A percentile compares a stretch with the other conserved stretches of the same genome.
These are phyloP conservation scores for Suhomyces kilbournensis DNA, from an alignment of 805 yeast species.

Conservation along the genomic window DNA sequence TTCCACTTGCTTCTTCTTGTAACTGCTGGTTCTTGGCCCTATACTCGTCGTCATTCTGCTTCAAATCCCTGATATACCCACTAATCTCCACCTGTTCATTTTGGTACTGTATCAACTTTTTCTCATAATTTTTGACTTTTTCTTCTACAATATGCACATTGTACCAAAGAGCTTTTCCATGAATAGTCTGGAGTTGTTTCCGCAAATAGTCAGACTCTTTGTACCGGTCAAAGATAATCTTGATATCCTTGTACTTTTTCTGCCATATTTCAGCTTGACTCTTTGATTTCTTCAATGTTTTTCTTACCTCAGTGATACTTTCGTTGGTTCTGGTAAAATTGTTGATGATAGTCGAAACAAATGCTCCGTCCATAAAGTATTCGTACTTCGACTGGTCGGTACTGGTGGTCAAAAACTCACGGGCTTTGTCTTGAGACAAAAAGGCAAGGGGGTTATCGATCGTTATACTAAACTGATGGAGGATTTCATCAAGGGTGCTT, in stretches of 20 bases:
- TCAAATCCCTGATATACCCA: constrained; percentile 2
- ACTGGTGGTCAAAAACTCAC: constrained; percentile 79
- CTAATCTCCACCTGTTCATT: neutral
- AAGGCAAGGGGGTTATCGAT: constrained; percentile 91
- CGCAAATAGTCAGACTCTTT: constrained; percentile 34
- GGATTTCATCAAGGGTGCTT: constrained; percentile 61
- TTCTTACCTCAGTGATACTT: constrained; percentile 28
- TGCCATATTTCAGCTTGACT: constrained; percentile 23
- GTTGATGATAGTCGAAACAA: constrained; percentile 61
- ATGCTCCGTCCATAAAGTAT: constrained; percentile 78
- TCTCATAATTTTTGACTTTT: constrained; percentile 16
- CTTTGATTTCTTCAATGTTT: constrained; percentile 24
- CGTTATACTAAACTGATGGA: constrained; percentile 69
- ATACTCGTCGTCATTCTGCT: constrained; percentile 7
- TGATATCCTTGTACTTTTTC: constrained; percentile 27
- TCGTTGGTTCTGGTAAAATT: constrained; percentile 41
- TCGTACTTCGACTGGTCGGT: constrained; percentile 69
- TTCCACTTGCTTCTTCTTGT: neutral
- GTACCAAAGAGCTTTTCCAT: constrained; percentile 43
- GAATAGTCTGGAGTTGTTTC: constrained; percentile 28
- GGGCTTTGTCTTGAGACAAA: constrained; percentile 89
- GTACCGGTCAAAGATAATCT: constrained; percentile 30
- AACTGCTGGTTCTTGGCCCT: constrained; percentile 16
- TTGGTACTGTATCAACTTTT: neutral
- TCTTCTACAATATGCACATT: constrained; percentile 32